Base-by-base conservation (phyloP, 768 basidiomycete species). In the Suillus luteus region DNA sequence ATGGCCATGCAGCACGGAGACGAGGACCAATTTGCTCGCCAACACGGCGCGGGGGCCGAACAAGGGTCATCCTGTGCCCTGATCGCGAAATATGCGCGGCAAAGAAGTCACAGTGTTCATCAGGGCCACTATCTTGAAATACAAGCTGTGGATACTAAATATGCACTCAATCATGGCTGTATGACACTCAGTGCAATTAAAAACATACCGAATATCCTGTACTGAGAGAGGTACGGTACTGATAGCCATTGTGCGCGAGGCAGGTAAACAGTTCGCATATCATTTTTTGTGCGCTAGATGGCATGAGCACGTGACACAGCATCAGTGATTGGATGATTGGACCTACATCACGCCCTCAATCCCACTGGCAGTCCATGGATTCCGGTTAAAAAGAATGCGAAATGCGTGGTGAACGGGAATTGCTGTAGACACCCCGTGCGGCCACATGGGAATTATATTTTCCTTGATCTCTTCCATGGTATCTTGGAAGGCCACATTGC, bases 361-460 rank as follows among this genome's bases (percentile, higher is more conserved):
- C 3, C 88, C 88, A 48, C 77, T 78, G 65, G 85, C 78, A 55
- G 80, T 82, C 91, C 91, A 93, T 5, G 91, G 91, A n/a, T 81
- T 78, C 65, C 85, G 85, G 63, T 79, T 77, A 67, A 92, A 91
- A 19, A 78, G 81, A n/a, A 89, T 83, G 48, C 82, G 82, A 83
- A 88, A 90, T n/a, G 74, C 67, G 40, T 74, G 67, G 2, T 14
- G 40, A n/a, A 58, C 19, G 6, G 57, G 57, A 1, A 58, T 58
- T 27, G 68, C 81, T 72, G 60, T 80, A 69, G 65, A 82, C 52
- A 88, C 75, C 1, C 91, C 90, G n/a, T 84, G 81, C 27, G 83
- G 83, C 91, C 91, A 93, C 71, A 87, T 76, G 15, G 83, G 82
- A 67, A 87, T 78, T 27, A 92, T 79, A 3, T 77, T 73, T 46